Evolutionary conservation across 805 yeast species (phyloP), one percentile per base, ranked within the genome.

Genomic region (Torulaspora franciscae): DNA sequence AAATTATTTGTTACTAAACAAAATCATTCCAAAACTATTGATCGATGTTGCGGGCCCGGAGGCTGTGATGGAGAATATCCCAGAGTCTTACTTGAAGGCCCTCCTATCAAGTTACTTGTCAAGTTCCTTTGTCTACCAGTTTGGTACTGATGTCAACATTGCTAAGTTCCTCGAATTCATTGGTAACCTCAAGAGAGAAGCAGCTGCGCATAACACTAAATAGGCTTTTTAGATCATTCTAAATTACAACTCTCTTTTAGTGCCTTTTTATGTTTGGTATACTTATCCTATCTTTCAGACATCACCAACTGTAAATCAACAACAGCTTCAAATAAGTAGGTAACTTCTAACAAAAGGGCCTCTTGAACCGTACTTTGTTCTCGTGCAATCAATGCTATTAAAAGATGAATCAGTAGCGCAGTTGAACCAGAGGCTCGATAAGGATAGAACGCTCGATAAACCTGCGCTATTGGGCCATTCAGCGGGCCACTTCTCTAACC

Each of bases 91-190:
- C 65, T 73, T 91, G 63, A 82, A 80, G 61, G 95, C 96, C 3
- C 78, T 91, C 55, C 85, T 91, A 61, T 95, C 95, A 36, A 83
- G 93, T 28, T 83, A 80, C 60, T 73, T 89, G 57, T 89, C 95
- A 8, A 84, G 95, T 37, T 75, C 83, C 37, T 89, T 85, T 66
- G 95, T 89, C 43, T 89, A 89, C 67, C 73, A 84, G 23, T 75
- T 82, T 59, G 96, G 96, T 45, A 54, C 58, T 35, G 86, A 79
- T 50, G 80, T 91, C 37, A 86, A 87, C 65, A 95, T 86, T 25
- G 87, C 87, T 43, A 80, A 74, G 55, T 83, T 83, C 67, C 75
- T 83, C 63, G 88, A 81, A 59, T 83, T 76, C 58, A 79, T 82
- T 50, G 77, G 83, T 37, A 70, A 74, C 33, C 66, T 78, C 47